Evolutionary conservation across 768 basidiomycete genomes (phyloP), one percentile per base, ranked within the genome.

Genomic region (Auricularia cornea): DNA sequence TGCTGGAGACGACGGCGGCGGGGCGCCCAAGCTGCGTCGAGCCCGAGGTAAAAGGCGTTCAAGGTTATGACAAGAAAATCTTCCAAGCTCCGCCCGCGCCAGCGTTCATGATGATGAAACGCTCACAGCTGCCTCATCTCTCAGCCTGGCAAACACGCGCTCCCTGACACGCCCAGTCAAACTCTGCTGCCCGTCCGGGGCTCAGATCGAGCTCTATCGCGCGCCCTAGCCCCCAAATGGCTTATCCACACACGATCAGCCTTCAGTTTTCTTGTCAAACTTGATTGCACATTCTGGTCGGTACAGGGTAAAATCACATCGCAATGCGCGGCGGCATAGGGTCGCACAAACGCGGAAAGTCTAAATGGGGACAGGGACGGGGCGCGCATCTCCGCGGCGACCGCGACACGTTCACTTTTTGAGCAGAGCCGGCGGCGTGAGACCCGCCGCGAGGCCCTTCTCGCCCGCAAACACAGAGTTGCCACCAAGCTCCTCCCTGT

Each of bases 361-460:
- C 44, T 48, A 48, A 48, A 48, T 48, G 20, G 44, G 44, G 23
- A 48, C 16, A 48, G 44, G 44, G 44, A 38, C 35, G 35, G 35
- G 44, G 20, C 44, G 23, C 44, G 44, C 20, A 1, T 20, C 11
- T 48, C 20, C 44, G 16, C 20, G 11, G 6, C 6, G 44, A 23
- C 44, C 44, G 16, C 44, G 16, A 8, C 35, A 14, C 35, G 35
- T 38, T 72, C 80, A 86, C 78, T 89, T 88, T 81, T 84, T 82
- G 72, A 83, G 78, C 62, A 93, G 77, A 63, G 84, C 86, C 56
- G 94, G 93, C 60, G 86, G 71, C n/a, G 78, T 84, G 66, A 77
- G 73, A 63, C 94, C 94, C 64, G 83, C 84, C 66, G 93, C 90
- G 68, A 96, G 79, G 57, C 92, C 94, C 75, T 83, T 83, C 66